These are phyloP conservation scores for Exophiala calicioides DNA, from an alignment of 2,329 filamentous ascomycete genomes.

Conservation along the genomic window DNA sequence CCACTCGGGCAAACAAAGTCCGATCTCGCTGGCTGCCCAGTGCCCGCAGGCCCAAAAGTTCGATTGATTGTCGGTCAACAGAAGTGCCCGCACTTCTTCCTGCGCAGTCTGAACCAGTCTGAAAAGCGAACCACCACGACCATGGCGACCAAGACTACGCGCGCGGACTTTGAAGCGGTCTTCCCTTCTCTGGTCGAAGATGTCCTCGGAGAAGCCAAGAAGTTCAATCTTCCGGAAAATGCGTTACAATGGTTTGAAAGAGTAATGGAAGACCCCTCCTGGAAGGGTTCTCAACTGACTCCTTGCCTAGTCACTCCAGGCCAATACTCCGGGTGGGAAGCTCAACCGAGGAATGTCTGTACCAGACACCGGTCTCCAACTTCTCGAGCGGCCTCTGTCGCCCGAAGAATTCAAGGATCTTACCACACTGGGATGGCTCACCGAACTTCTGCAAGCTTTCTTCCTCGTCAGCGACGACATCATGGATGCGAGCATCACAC, in stretches of 20 bases:
- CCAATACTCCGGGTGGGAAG: conserved; percentile 91
- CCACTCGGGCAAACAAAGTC: conserved; percentile 17
- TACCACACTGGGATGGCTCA: conserved; percentile 92
- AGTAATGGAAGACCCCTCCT: conserved; percentile 49
- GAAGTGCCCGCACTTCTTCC: conserved; percentile 1
- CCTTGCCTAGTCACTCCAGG: conserved; percentile 67
- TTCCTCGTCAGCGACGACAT: conserved; percentile 99
- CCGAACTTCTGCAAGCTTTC: conserved; percentile 96
- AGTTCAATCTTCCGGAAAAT: conserved; percentile 79
- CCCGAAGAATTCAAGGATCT: conserved; percentile 85
- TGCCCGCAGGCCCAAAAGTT: conserved; percentile 11
- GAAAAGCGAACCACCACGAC: background rate
- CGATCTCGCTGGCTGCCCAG: conserved; percentile 1
- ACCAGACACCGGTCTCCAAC: conserved; percentile 81
- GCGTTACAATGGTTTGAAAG: conserved; percentile 84
- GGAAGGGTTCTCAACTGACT: conserved; percentile 1
- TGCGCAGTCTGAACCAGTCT: background rate
- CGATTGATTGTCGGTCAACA: conserved; percentile 16
- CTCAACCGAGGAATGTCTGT: conserved; percentile 99
- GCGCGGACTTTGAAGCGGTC: conserved; percentile 78
- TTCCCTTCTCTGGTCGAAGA: conserved; percentile 85
- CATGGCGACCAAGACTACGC: conserved; percentile 72
- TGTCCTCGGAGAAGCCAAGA: conserved; percentile 73
- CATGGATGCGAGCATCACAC: conserved; percentile 95
- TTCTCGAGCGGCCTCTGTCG: conserved; percentile 70